These are phyloP conservation scores for Aeschynomene evenia DNA, from an alignment of 306 rosid species.

Conservation along the genomic window DNA sequence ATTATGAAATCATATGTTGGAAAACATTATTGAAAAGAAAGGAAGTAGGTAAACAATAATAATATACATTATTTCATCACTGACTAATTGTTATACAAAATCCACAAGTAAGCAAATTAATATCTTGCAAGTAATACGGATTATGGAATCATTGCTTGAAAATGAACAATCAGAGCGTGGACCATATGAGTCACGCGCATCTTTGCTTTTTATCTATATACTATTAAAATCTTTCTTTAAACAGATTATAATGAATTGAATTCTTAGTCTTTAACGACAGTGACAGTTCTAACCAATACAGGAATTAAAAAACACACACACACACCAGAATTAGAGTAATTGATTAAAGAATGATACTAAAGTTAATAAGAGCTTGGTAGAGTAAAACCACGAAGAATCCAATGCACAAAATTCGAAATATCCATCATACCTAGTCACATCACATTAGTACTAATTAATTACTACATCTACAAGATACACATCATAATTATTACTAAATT, in stretches of 20 bases:
- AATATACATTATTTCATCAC: neutral
- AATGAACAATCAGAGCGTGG: neutral
- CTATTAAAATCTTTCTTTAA: too few species aligned
- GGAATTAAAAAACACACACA: neutral
- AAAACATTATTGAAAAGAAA: too few species aligned
- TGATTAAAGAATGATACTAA: neutral
- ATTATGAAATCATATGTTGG: too few species aligned
- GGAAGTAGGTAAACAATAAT: neutral
- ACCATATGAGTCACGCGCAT: neutral
- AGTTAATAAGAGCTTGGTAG: neutral
- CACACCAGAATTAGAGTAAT: too few species aligned
- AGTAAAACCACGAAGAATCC: neutral
- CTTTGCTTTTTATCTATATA: neutral
- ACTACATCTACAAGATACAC: too few species aligned
- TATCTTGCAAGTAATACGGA: neutral
- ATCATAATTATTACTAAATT: too few species aligned
- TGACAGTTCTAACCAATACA: neutral
- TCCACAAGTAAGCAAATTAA: neutral
- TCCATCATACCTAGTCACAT: too few species aligned
- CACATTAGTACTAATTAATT: too few species aligned
- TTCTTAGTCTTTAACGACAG: neutral
- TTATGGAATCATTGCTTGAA: neutral
- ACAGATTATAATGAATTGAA: too few species aligned
- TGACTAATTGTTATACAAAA: neutral
- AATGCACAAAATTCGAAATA: neutral